A percentile compares a stretch with the other conserved stretches of the same genome.
Evolutionary conservation across 495 filamentous ascomycete genomes (phyloP).

Genomic region (Penicillium lagena): DNA sequence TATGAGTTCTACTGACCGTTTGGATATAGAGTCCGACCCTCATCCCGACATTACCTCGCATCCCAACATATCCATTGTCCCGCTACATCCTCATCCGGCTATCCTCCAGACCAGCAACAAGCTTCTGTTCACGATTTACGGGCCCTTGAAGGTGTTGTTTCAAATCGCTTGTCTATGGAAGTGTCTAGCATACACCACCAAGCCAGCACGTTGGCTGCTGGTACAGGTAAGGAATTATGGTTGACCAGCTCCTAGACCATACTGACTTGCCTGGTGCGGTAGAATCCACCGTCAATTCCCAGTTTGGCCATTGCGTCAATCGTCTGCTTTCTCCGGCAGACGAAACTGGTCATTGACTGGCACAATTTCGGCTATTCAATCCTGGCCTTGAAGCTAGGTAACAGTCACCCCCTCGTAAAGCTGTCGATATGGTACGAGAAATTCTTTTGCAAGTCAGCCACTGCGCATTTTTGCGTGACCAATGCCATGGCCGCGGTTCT

Average conservation of each 20-base stretch:
- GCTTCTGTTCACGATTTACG: conserved; percentile 73
- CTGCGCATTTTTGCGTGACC: conserved; percentile 80
- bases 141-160: conserved; percentile 79
- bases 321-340: conserved; percentile 71
- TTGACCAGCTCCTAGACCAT: neutral
- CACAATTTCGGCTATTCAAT: conserved; percentile 99
- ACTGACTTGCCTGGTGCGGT: conserved; percentile 9
- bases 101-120: conserved; percentile 59
- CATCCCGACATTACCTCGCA: conserved; percentile 69
- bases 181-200: conserved; percentile 65
- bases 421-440: conserved; percentile 73
- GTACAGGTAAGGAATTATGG: conserved; percentile 50
- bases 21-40: conserved; percentile 51
- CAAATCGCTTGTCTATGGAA: conserved; percentile 65
- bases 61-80: conserved; percentile 58
- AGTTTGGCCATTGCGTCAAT: conserved; percentile 70
- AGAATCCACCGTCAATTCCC: conserved; percentile 95
- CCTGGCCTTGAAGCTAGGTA: conserved; percentile 60
- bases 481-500: conserved; percentile 77
- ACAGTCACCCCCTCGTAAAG: conserved; percentile 65
- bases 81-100: conserved; percentile 56
- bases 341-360: conserved; percentile 88
- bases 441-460: conserved; percentile 58
- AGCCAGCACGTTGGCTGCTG: conserved; percentile 71
- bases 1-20: no score